These are phyloP conservation scores for Lactarius evosmus DNA, from an alignment of 768 basidiomycete species.

Conservation along the genomic window DNA sequence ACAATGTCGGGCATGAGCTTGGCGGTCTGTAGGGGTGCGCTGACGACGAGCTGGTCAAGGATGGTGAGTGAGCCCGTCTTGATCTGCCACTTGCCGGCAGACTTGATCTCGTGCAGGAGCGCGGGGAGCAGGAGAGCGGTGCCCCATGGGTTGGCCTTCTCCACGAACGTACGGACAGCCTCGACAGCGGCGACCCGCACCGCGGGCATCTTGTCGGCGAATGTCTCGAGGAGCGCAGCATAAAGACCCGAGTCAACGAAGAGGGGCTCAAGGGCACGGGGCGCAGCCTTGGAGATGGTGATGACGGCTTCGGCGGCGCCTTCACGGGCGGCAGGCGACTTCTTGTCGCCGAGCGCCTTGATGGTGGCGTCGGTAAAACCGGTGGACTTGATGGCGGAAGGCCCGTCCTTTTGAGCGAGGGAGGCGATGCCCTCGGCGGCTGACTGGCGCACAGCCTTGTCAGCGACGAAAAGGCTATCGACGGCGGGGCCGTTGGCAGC, in stretches of 20 bases:
- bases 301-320: constrained; percentile 74
- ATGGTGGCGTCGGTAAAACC: constrained; percentile 70
- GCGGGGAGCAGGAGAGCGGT: constrained; percentile 76
- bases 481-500: constrained; percentile 45
- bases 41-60: constrained; percentile 82
- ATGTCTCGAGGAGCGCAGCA: constrained; percentile 80
- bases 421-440: constrained; percentile 69
- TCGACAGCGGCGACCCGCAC: constrained; percentile 82
- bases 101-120: constrained; percentile 90
- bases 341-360: constrained; percentile 93
- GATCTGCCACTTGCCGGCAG: constrained; percentile 96
- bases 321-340: constrained; percentile 87
- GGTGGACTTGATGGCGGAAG: constrained; percentile 64
- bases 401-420: constrained; percentile 80
- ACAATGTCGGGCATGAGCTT: constrained; percentile 93
- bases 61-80: constrained; percentile 83
- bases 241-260: constrained; percentile 87
- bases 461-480: constrained; percentile 74
- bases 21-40: constrained; percentile 78
- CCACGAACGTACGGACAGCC: constrained; percentile 72
- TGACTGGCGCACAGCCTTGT: constrained; percentile 76
- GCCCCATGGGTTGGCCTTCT: constrained; percentile 87
- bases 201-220: constrained; percentile 92
- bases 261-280: constrained; percentile 82
- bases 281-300: constrained; percentile 54